A percentile compares a stretch with the other conserved stretches of the same genome.
phyloP scores from a whole-genome alignment of 768 basidiomycete genomes.

The Suillus cothurnatus region DNA sequence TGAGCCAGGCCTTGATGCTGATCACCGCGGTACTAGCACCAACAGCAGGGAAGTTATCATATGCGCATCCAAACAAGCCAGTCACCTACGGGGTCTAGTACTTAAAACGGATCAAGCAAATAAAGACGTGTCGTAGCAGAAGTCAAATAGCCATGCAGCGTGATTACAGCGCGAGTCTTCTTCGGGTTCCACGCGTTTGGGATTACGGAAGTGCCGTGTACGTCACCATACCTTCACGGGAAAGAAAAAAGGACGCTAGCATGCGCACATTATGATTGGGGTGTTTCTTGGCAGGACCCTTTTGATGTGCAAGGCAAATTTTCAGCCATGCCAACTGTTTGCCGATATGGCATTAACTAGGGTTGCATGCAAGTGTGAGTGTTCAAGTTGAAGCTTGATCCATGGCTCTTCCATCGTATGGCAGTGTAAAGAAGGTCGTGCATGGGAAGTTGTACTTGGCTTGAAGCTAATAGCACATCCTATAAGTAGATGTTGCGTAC shows the following conservation, averaged over 20 bases:
- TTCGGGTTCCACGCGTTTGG: neutral
- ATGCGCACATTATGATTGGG: neutral
- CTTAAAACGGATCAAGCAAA: slow-evolving; percentile 1
- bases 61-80: neutral
- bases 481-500: neutral
- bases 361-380: slow-evolving; percentile 1
- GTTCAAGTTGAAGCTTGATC: neutral
- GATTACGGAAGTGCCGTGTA: neutral
- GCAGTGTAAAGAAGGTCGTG: slow-evolving; percentile 3
- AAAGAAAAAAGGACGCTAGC: neutral
- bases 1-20: neutral
- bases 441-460: neutral
- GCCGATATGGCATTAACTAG: neutral
- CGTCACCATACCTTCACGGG: neutral
- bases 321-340: slow-evolving; percentile 1
- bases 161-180: slow-evolving; percentile 4
- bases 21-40: neutral
- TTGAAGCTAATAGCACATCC: neutral
- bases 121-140: neutral
- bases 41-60: neutral
- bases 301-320: slow-evolving; percentile 2
- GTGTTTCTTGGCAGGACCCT: neutral
- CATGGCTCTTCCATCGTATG: slow-evolving; percentile 3
- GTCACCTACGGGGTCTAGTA: neutral
- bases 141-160: neutral